Conservation (phyloP, 2,329 filamentous ascomycete species). For the Chrysoporthe austroafricana region DNA sequence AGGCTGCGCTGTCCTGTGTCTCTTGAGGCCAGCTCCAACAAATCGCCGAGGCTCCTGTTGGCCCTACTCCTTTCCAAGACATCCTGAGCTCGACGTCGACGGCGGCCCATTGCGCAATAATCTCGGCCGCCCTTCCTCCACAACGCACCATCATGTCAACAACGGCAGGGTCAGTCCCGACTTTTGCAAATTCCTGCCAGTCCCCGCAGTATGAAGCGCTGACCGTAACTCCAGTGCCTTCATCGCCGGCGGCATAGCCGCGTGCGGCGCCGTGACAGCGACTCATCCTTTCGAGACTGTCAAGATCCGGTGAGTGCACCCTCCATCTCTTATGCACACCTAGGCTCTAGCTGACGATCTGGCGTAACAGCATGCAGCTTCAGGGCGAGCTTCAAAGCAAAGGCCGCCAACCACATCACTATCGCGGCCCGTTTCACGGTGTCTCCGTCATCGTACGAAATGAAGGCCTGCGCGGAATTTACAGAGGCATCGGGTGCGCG, state of each 20-base stretch:
- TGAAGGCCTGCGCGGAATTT: constrained; percentile 83
- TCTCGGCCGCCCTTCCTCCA: neutral
- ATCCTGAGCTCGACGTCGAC: neutral
- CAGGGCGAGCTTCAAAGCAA: constrained; percentile 94
- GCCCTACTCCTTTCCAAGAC: neutral
- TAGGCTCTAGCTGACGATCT: constrained; percentile 13
- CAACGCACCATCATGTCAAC: constrained; percentile 51
- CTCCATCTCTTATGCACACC: neutral
- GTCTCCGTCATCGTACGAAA: constrained; percentile 88
- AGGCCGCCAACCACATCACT: constrained; percentile 82
- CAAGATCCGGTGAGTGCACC: constrained; percentile 79
- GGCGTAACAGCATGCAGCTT: constrained; percentile 74
- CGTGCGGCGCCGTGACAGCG: constrained; percentile 94
- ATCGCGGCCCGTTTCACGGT: constrained; percentile 89
- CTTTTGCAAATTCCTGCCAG: neutral
- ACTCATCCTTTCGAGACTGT: constrained; percentile 99
- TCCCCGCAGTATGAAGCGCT: constrained; percentile 28
- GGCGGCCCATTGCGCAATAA: neutral
- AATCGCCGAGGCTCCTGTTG: neutral
- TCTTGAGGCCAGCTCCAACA: neutral
- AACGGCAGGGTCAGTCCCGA: constrained; percentile 46
- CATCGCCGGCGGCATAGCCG: constrained; percentile 93
- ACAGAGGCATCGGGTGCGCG: constrained; percentile 87
- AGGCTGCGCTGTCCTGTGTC: too few species aligned
- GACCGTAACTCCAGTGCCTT: constrained; percentile 66